phyloP scores from a whole-genome alignment of 2,329 filamentous ascomycete species.

The Didymella pinodella region DNA sequence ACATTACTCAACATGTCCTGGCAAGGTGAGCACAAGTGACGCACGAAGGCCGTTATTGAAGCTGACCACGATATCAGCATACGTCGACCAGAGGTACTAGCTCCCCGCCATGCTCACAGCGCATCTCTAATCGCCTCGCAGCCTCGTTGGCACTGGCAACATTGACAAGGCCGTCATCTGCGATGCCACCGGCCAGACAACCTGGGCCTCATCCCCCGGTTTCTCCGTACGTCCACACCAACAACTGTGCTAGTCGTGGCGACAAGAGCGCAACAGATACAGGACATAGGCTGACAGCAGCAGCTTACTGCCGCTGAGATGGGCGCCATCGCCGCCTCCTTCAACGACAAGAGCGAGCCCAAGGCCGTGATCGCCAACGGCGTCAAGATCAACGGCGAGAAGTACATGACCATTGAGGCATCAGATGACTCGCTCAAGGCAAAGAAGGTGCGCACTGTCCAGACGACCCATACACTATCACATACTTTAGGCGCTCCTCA shows the following conservation, averaged over 20 bases:
- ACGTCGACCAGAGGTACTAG: conserved; percentile 52
- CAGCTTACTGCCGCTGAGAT: conserved; percentile 64
- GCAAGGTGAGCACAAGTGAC: conserved; percentile 49
- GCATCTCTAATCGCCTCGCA: conserved; percentile 33
- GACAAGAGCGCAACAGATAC: not conserved
- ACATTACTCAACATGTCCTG: conserved; percentile 52
- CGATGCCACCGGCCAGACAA: conserved; percentile 57
- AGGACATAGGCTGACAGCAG: conserved; percentile 22
- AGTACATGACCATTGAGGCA: conserved; percentile 78
- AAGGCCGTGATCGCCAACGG: conserved; percentile 76
- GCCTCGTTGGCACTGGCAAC: conserved; percentile 54
- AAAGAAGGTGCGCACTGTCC: conserved; percentile 71
- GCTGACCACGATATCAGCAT: conserved; percentile 47
- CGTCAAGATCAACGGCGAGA: conserved; percentile 76
- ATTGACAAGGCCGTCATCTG: conserved; percentile 61
- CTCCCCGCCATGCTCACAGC: not conserved
- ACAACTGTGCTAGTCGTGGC: conserved; percentile 13
- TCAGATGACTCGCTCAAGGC: conserved; percentile 84
- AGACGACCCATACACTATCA: not conserved
- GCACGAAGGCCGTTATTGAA: conserved; percentile 4
- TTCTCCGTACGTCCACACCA: conserved; percentile 70
- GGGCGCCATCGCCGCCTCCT: conserved; percentile 59
- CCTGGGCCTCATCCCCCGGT: conserved; percentile 86
- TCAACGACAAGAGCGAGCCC: conserved; percentile 65
- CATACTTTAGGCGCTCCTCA: not conserved